Base-by-base conservation (phyloP, 805 yeast species). In the Naumovozyma dairenensis region DNA sequence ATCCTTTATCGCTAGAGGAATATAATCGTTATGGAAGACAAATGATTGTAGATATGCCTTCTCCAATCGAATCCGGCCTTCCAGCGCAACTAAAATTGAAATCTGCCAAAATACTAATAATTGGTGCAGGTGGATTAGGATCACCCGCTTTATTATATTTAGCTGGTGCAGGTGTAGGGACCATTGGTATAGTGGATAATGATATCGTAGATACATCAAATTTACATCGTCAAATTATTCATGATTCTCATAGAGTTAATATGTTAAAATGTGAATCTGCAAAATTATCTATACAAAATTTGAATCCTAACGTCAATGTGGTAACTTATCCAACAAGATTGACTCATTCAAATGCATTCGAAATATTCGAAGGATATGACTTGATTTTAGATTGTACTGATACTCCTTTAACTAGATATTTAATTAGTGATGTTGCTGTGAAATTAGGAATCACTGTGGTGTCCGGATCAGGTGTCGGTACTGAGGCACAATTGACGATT, bases 121-220 rank as follows among this genome's bases (percentile, higher is more conserved):
- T 92, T 6, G 98, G 99, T 1, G 96, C 96, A 1, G 99, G 98
- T 8, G 99, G 99, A 0, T 65, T 92, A 5, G 97, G 98, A 0
- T 80, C 93, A 45, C 96, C 98, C 0, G 93, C 93, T 0, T 56
- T 89, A 31, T 66, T 82, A 28, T 92, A 92, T 51, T 59, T 92
- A 2, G 77, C 78, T 0, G 96, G 93, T 0, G 80, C 94, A 0
- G 98, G 99, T 4, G 62, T 89, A 3, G 97, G 94, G 1, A 55
- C 60, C 2, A 65, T 92, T 16, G 96, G 96, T 3, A 80, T 92
- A 12, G 79, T 86, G 2, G 99, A 92, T 58, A 72, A 76, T 48
- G 99, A 92, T 55, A 53, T 55, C 0, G 96, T 92, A 1, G 96
- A 89, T 44, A 57, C 61, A 0, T 82, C 95, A 6, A 92, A 92